Conservation (phyloP, 73 alveolate genomes). For the Loxodes magnus region DNA sequence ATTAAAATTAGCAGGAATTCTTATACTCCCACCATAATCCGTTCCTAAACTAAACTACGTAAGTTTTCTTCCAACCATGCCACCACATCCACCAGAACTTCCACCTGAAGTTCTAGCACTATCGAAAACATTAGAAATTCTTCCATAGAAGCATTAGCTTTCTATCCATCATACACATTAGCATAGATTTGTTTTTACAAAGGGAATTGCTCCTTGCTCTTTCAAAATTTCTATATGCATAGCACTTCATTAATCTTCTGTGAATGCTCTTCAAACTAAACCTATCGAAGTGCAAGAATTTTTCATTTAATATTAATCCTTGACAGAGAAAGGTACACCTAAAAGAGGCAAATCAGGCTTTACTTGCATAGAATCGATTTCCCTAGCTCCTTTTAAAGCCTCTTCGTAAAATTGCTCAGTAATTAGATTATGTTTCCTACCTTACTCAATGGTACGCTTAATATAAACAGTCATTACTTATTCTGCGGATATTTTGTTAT, state of each 20-base stretch:
- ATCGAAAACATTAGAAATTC: too few species aligned
- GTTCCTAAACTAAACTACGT: conserved; percentile 50
- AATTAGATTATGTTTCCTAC: too few species aligned
- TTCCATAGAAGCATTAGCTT: too few species aligned
- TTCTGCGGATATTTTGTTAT: too few species aligned
- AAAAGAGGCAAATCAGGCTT: too few species aligned
- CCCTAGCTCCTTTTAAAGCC: too few species aligned
- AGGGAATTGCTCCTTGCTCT: conserved; percentile 28
- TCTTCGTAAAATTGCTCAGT: too few species aligned
- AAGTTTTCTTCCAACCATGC: conserved; percentile 36
- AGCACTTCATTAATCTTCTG: conserved; percentile 31
- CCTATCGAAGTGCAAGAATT: conserved; percentile 34
- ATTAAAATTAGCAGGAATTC: conserved; percentile 51
- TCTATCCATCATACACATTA: conserved; percentile 14
- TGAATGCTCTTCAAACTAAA: conserved; percentile 7
- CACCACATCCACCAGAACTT: conserved; percentile 68
- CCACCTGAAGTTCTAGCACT: too few species aligned
- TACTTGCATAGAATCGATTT: too few species aligned
- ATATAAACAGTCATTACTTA: too few species aligned
- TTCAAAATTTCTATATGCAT: neutral
- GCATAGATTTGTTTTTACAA: conserved; percentile 17
- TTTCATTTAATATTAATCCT: conserved; percentile 27
- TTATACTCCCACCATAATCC: conserved; percentile 59
- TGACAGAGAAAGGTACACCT: conserved; percentile 62
- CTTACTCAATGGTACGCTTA: too few species aligned